Evolutionary conservation across 169 alveolate species (phyloP).

Genomic region (Haemoproteus tartakovskyi): DNA sequence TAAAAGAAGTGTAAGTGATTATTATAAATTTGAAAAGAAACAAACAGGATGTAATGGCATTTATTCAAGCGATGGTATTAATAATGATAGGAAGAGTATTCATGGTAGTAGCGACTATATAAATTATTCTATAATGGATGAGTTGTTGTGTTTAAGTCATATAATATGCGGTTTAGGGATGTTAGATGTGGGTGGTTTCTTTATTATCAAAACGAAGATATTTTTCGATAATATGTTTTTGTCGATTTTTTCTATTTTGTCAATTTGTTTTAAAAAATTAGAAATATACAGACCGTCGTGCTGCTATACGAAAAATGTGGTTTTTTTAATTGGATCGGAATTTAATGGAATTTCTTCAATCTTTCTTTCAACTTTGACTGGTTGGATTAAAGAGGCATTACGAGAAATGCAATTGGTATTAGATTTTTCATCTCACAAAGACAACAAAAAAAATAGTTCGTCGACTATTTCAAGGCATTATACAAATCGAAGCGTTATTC

Average conservation of each 20-base stretch:
- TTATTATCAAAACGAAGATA: slow-evolving; percentile 47
- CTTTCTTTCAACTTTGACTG: slow-evolving; percentile 27
- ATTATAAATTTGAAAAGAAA: not conserved
- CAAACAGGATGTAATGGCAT: not conserved
- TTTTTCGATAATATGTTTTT: slow-evolving; percentile 35
- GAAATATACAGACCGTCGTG: slow-evolving; percentile 62
- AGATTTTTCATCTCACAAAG: not conserved
- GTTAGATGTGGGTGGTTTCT: slow-evolving; percentile 56
- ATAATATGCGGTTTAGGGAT: slow-evolving; percentile 54
- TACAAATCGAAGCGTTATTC: slow-evolving; percentile 18
- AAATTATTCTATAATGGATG: not conserved
- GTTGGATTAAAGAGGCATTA: slow-evolving; percentile 38
- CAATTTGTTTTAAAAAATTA: slow-evolving; percentile 50
- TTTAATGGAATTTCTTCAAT: slow-evolving; percentile 64
- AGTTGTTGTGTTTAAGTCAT: slow-evolving; percentile 31
- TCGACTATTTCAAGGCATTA: not conserved
- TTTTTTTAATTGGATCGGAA: slow-evolving; percentile 30
- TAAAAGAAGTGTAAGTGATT: slow-evolving; percentile 6
- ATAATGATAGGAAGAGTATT: too few species aligned
- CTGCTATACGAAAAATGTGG: slow-evolving; percentile 26
- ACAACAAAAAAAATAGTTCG: not conserved
- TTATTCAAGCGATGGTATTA: not conserved
- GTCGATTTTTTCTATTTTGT: slow-evolving; percentile 44
- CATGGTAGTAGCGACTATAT: not conserved
- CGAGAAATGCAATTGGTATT: not conserved